Conservation (phyloP, 352 stramenopile species). For the Aphanomyces cochlioides region DNA sequence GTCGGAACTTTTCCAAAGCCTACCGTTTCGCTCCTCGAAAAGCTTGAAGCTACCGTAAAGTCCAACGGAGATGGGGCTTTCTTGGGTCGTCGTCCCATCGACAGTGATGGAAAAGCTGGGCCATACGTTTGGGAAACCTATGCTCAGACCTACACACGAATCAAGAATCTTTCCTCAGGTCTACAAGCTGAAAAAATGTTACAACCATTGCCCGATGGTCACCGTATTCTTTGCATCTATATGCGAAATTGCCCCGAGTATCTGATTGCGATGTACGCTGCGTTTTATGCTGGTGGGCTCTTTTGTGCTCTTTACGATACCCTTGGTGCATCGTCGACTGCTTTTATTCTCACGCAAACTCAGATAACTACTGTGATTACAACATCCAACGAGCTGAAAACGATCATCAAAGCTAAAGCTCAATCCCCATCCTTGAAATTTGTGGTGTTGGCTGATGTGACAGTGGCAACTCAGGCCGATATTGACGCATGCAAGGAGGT, state of each 20-base stretch:
- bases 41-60: slow-evolving; percentile 31
- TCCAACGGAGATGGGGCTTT: slow-evolving; percentile 38
- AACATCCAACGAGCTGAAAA: slow-evolving; percentile 27
- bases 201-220: slow-evolving; percentile 35
- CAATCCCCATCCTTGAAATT: neutral
- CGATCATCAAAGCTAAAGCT: slow-evolving; percentile 16
- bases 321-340: slow-evolving; percentile 32
- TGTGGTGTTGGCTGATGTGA: slow-evolving; percentile 16
- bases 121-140: slow-evolving; percentile 59
- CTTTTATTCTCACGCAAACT: slow-evolving; percentile 31
- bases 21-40: slow-evolving; percentile 35
- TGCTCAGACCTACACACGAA: slow-evolving; percentile 37
- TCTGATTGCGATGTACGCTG: slow-evolving; percentile 78
- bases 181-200: slow-evolving; percentile 39
- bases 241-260: slow-evolving; percentile 89
- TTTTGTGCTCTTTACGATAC: slow-evolving; percentile 75
- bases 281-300: slow-evolving; percentile 59
- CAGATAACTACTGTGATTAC: slow-evolving; percentile 33
- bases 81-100: slow-evolving; percentile 51
- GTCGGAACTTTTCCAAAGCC: slow-evolving; percentile 25
- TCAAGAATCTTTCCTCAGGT: slow-evolving; percentile 39
- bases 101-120: slow-evolving; percentile 40
- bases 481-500: neutral
- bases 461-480: neutral
- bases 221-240: slow-evolving; percentile 75